Base-by-base conservation (phyloP, 495 filamentous ascomycete species). In the Viridothelium virens region DNA sequence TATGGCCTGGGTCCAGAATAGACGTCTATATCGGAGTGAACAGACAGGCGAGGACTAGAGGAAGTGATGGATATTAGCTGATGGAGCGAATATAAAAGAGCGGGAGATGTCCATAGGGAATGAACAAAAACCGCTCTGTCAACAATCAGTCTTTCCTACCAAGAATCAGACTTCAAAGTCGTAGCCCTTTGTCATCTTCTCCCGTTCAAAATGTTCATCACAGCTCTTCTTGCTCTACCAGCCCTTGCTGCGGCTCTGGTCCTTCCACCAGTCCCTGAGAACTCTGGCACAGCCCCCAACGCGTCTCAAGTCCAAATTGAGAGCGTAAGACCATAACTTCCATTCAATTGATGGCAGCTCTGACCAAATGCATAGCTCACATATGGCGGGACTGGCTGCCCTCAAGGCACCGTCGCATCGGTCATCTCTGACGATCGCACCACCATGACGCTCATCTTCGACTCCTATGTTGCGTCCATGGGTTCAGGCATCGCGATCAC, bases 371-470 rank as follows among this genome's bases (percentile, higher is more conserved):
- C 16, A 31, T 14, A 47, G 38, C 5, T 82, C 53, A 74, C 75
- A n/a, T 83, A 79, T 70, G 80, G 77, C 62, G 84, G 84, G 63
- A 84, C 79, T 70, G 83, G 83, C 36, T 86, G 83, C 72, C 81
- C 80, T 33, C 81, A 84, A 71, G 77, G 78, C 53, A 75, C 78
- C 63, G 77, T 84, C 37, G 76, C 78, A 44, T 80, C 76, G 62
- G 76, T 76, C 69, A 75, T 85, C 71, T 81, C 82, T 33, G 69
- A 75, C 16, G 82, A 85, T 71, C 77, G 77, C 74, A 81, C 79
- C 56, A 81, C 79, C 62, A 76, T 77, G 46, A 81, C 79, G 14
- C 71, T 83, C 64, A 77, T 80, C 53, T 82, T 80, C 70, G 75
- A 76, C 70, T 65, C 63, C 7, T 82, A 81, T 68, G 69, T 79